Evolutionary conservation across 2,329 filamentous ascomycete genomes (phyloP), one percentile per base, ranked within the genome.

Genomic region (Hymenoscyphus linearis): DNA sequence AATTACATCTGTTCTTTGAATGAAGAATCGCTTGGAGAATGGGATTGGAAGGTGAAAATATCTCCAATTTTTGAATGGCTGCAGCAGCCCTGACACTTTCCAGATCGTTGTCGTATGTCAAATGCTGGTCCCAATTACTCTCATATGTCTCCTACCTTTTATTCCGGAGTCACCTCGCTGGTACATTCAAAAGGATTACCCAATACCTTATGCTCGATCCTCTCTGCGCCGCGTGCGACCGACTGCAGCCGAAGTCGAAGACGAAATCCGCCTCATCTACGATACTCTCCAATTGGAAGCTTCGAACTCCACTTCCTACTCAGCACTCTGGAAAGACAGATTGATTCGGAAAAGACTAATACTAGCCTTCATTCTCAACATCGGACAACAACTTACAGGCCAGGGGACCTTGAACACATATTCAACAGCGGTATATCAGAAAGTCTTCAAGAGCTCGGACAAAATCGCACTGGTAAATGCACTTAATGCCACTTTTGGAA

Each of bases 361-460:
- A 52, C 80, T 90, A 34, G 86, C 86, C 26, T 81, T 88, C 65
- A 74, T 88, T 55, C 75, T 90, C 74, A 90, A 90, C 71, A 80
- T 86, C 53, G 87, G 87, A 53, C 87, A 89, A 73, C 87, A 90
- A 73, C 79, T 90, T 47, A 88, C 86, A 4, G 87, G 87, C 22
- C 87, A 90, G 73, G 87, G 87, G 63, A 86, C 86, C 0, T 79
- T 90, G 65, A 90, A 90, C 79, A 82, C 82, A 3, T 90, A 90
- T 78, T 86, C 82, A 27, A 88, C 85, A 25, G 81, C 83, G 67
- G 87, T 90, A 68, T 90, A 90, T 77, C 83, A 88, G 75, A 85
- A 87, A 72, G 82, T 89, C 26, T 90, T 87, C 78, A 79, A 76
- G n/a, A 79, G 74, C 59, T 76, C 74, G 60, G 76, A 80, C 54